phyloP scores from a whole-genome alignment of 75 land plant genomes.

The Ceratopteris richardii region DNA sequence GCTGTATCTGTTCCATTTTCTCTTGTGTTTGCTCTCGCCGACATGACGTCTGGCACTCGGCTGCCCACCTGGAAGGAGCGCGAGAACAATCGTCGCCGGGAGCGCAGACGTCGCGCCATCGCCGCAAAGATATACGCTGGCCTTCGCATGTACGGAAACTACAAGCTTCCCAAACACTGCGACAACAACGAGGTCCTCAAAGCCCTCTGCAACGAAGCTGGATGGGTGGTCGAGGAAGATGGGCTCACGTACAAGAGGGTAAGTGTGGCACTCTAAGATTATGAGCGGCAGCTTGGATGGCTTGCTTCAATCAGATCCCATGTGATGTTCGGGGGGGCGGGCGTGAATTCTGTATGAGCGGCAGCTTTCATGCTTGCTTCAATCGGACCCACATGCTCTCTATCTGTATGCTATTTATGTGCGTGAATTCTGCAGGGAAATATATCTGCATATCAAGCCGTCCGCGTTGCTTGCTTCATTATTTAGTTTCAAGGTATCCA shows the following conservation, averaged over 20 bases:
- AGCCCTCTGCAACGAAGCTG: constrained; percentile 44
- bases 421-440: too few species aligned
- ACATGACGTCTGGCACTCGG: constrained; percentile 37
- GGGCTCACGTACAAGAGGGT: constrained; percentile 47
- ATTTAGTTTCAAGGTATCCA: too few species aligned
- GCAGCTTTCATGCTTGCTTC: too few species aligned
- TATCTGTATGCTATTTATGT: too few species aligned
- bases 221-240: constrained; percentile 44
- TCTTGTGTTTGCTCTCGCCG: neutral
- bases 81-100: constrained; percentile 48
- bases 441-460: too few species aligned
- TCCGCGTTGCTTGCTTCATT: too few species aligned
- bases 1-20: neutral
- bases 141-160: constrained; percentile 39
- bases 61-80: constrained; percentile 47
- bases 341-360: too few species aligned
- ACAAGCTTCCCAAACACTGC: constrained; percentile 52
- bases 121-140: constrained; percentile 47
- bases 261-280: too few species aligned
- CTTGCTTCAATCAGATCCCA: too few species aligned
- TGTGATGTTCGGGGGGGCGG: too few species aligned
- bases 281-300: too few species aligned
- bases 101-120: constrained; percentile 44
- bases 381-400: too few species aligned
- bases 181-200: constrained; percentile 57